These are phyloP conservation scores for Xylariaceae sp. DNA, from an alignment of 2,329 filamentous ascomycete genomes.

Conservation along the genomic window DNA sequence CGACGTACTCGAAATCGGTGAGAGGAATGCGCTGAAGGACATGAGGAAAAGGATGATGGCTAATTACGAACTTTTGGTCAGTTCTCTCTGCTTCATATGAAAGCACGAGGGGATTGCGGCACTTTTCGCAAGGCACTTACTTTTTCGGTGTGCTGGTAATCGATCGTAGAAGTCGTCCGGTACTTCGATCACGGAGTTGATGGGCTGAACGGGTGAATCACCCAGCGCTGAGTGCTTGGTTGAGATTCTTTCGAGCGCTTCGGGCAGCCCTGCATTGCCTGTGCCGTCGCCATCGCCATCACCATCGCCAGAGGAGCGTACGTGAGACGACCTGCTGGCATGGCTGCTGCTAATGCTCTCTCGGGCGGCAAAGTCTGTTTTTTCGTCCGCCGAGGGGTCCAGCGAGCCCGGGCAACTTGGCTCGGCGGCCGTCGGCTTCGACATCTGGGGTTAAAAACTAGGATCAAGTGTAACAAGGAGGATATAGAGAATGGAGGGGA, in stretches of 20 bases:
- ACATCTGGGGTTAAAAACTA: conserved; percentile 13
- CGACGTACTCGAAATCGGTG: conserved; percentile 68
- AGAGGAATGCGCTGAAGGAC: conserved; percentile 69
- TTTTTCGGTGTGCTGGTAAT: conserved; percentile 57
- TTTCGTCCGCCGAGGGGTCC: conserved; percentile 2
- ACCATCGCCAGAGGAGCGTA: conserved; percentile 5
- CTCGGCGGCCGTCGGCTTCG: conserved; percentile 6
- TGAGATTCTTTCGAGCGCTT: conserved; percentile 26
- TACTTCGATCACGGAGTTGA: conserved; percentile 33
- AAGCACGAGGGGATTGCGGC: not conserved
- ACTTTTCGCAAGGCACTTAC: conserved; percentile 4
- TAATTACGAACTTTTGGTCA: conserved; percentile 3
- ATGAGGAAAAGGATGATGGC: conserved; percentile 60
- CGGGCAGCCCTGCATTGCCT: conserved; percentile 8
- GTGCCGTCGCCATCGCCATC: conserved; percentile 7
- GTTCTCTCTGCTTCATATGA: not conserved
- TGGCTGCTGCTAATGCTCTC: conserved; percentile 9
- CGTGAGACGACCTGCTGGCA: conserved; percentile 6
- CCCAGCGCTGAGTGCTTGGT: conserved; percentile 30
- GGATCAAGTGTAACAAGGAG: not conserved
- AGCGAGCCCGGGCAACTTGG: not conserved
- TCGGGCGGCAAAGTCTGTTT: not conserved
- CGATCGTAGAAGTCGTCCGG: conserved; percentile 59
- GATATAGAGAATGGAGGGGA: not conserved
- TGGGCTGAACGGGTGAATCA: conserved; percentile 29